These are phyloP conservation scores for Coniochaeta ligniaria DNA, from an alignment of 2,329 filamentous ascomycete species.

Conservation along the genomic window DNA sequence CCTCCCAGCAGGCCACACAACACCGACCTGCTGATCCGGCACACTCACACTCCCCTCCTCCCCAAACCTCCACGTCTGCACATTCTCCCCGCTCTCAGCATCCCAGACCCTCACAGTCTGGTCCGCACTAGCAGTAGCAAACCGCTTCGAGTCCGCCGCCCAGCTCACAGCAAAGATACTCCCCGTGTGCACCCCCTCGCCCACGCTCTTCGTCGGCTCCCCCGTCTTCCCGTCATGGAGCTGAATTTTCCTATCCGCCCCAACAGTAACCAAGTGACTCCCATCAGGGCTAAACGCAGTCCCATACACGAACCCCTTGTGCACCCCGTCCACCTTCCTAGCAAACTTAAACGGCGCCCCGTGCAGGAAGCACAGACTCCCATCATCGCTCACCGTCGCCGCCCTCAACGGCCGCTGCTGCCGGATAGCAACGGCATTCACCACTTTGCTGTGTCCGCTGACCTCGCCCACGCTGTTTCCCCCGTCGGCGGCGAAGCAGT, in stretches of 20 bases:
- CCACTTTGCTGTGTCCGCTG: constrained; percentile 78
- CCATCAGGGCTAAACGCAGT: constrained; percentile 89
- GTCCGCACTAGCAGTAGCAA: constrained; percentile 89
- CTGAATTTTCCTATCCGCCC: constrained; percentile 88
- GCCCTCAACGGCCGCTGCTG: constrained; percentile 86
- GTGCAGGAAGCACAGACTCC: constrained; percentile 83
- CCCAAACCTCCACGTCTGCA: constrained; percentile 81
- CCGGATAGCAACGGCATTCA: constrained; percentile 87
- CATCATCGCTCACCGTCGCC: constrained; percentile 86
- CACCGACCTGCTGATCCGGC: constrained; percentile 84
- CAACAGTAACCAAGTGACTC: constrained; percentile 72
- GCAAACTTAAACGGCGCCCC: constrained; percentile 96
- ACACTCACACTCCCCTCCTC: constrained; percentile 65
- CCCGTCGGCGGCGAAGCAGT: constrained; percentile 91
- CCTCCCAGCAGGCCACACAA: constrained; percentile 79
- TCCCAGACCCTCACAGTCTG: constrained; percentile 96
- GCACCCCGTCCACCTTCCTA: constrained; percentile 67
- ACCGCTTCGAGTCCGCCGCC: constrained; percentile 75
- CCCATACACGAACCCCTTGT: constrained; percentile 84
- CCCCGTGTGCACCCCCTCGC: constrained; percentile 79
- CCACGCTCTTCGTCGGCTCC: constrained; percentile 69
- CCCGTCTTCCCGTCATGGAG: constrained; percentile 96
- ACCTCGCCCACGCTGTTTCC: constrained; percentile 96
- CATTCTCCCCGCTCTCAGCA: constrained; percentile 65
- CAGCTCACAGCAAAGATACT: constrained; percentile 91